Percentiles rank a stretch among this genome's conserved stretches.
Conservation (phyloP, 2,329 filamentous ascomycete genomes). For the Neoarthrinium moseri region DNA sequence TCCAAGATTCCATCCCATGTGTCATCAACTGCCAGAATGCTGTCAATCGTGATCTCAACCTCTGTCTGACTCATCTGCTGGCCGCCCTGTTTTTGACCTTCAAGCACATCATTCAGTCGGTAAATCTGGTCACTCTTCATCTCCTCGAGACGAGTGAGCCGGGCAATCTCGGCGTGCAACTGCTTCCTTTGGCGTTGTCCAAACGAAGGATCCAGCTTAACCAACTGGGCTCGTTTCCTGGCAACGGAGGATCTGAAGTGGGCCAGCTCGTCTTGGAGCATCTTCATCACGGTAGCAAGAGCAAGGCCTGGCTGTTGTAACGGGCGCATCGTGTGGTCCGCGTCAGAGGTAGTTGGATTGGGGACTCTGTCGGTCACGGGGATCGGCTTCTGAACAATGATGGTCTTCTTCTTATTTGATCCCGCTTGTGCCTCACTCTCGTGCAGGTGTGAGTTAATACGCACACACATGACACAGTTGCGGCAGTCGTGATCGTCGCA, state of each 20-base stretch:
- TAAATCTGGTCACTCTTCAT: conserved; percentile 80
- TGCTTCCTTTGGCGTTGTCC: conserved; percentile 63
- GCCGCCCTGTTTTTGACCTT: conserved; percentile 69
- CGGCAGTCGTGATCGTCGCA: conserved; percentile 51
- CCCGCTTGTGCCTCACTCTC: conserved; percentile 35
- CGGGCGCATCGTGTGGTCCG: conserved; percentile 56
- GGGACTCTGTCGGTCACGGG: conserved; percentile 63
- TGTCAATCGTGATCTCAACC: conserved; percentile 62
- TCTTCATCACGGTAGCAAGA: conserved; percentile 80
- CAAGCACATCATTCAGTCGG: conserved; percentile 77
- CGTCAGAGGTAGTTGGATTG: conserved; percentile 28
- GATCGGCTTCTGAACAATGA: conserved; percentile 63
- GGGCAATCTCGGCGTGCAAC: conserved; percentile 60
- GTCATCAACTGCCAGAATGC: conserved; percentile 37
- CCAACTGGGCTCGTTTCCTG: conserved; percentile 60
- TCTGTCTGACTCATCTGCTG: conserved; percentile 62
- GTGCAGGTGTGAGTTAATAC: conserved; percentile 42
- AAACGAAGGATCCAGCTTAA: conserved; percentile 63
- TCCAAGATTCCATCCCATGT: conserved; percentile 28
- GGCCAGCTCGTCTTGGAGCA: conserved; percentile 74
- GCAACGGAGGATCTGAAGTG: conserved; percentile 73
- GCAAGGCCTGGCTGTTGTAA: conserved; percentile 69
- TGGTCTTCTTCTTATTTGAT: conserved; percentile 52
- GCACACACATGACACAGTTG: conserved; percentile 58
- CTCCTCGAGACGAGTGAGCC: conserved; percentile 63